Conservation (phyloP, 306 rosid genomes). For the Oemleria cerasiformis region DNA sequence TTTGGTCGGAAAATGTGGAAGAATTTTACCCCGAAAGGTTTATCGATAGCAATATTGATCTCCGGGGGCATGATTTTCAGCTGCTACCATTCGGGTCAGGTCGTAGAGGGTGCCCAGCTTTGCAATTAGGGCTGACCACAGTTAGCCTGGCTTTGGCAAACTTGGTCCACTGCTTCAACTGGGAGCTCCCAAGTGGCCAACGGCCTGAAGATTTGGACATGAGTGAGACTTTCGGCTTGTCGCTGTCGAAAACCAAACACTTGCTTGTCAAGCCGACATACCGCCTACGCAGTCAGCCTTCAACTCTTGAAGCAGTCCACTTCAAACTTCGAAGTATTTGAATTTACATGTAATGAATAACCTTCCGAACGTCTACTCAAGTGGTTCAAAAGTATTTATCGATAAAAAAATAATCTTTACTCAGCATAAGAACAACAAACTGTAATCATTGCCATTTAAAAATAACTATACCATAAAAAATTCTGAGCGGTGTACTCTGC, state of each 20-base stretch:
- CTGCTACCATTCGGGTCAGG: slow-evolving; percentile 43
- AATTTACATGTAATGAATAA: no score
- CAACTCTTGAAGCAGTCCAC: no score
- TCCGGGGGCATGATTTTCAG: slow-evolving; percentile 30
- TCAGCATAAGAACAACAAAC: neutral
- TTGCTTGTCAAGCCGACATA: slow-evolving; percentile 18
- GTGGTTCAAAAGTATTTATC: no score
- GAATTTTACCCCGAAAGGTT: slow-evolving; percentile 45
- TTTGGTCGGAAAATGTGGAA: slow-evolving; percentile 37
- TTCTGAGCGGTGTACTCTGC: slow-evolving; percentile 3
- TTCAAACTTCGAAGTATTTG: no score
- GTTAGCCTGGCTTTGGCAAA: slow-evolving; percentile 15
- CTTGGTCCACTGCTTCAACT: slow-evolving; percentile 38
- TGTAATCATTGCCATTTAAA: neutral
- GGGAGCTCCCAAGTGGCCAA: slow-evolving; percentile 36
- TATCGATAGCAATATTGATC: slow-evolving; percentile 6
- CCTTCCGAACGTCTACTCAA: no score
- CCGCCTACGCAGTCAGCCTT: neutral
- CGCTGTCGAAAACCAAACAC: slow-evolving; percentile 10
- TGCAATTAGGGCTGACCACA: slow-evolving; percentile 5
- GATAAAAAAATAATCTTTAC: neutral
- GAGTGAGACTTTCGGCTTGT: slow-evolving; percentile 20
- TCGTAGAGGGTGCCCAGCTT: slow-evolving; percentile 16
- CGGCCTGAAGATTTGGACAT: slow-evolving; percentile 31
- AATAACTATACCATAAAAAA: slow-evolving; percentile 8